phyloP scores from a whole-genome alignment of 352 stramenopile genomes.

The Peronospora belbahrii region DNA sequence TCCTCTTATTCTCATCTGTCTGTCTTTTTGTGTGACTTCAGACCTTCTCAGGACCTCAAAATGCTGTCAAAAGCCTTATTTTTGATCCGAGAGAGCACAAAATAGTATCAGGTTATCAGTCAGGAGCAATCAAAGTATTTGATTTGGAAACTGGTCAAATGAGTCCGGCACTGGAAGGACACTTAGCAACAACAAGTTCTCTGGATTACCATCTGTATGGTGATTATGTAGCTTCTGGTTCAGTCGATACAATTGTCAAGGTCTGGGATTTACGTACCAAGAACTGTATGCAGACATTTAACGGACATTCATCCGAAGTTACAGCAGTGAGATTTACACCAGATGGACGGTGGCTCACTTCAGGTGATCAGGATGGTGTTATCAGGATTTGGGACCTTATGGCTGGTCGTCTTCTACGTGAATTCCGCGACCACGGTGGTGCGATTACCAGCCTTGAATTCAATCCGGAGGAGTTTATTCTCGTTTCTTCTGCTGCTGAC shows the following conservation, averaged over 20 bases:
- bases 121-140: constrained; percentile 81
- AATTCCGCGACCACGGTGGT: constrained; percentile 69
- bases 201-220: constrained; percentile 83
- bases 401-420: constrained; percentile 57
- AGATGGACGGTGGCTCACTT: constrained; percentile 79
- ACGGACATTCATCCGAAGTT: constrained; percentile 68
- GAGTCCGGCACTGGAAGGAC: constrained; percentile 68
- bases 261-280: constrained; percentile 82
- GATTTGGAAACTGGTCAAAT: constrained; percentile 76
- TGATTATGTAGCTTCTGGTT: constrained; percentile 78
- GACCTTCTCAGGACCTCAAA: constrained; percentile 72
- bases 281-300: constrained; percentile 84
- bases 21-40: constrained; percentile 18
- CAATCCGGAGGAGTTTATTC: constrained; percentile 81
- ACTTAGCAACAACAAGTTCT: constrained; percentile 76
- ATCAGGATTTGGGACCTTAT: constrained; percentile 86
- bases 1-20: background rate
- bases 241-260: constrained; percentile 79
- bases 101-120: constrained; percentile 65
- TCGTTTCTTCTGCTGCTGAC: constrained; percentile 69
- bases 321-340: constrained; percentile 75
- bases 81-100: constrained; percentile 76
- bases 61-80: constrained; percentile 66
- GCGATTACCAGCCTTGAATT: constrained; percentile 79
- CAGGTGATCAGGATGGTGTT: constrained; percentile 53